A percentile compares a stretch with the other conserved stretches of the same genome.
Evolutionary conservation across 2,329 filamentous ascomycete genomes (phyloP).

Genomic region (Rhynchosporium secalis): DNA sequence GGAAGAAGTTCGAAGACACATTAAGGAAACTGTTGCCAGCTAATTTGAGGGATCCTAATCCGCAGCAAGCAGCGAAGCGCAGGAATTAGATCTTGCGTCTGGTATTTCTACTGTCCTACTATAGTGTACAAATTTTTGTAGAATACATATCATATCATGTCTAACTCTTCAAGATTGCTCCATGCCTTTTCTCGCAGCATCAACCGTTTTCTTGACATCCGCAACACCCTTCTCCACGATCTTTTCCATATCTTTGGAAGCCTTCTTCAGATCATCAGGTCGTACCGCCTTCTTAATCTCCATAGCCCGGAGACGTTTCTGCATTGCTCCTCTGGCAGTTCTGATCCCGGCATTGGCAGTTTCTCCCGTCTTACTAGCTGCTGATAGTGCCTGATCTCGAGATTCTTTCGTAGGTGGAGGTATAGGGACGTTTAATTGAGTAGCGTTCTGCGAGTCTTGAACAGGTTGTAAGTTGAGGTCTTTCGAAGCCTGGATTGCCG

Average conservation of each 20-base stretch:
- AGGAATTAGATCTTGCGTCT: not conserved
- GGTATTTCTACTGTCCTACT: constrained; percentile 4
- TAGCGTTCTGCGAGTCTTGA: constrained; percentile 48
- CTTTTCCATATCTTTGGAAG: constrained; percentile 43
- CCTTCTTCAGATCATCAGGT: constrained; percentile 43
- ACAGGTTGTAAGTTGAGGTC: constrained; percentile 51
- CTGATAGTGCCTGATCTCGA: constrained; percentile 41
- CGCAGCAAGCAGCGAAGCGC: constrained; percentile 20
- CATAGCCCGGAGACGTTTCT: constrained; percentile 42
- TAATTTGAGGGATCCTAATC: constrained; percentile 1
- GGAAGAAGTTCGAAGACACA: constrained; percentile 35
- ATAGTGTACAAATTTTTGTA: constrained; percentile 27
- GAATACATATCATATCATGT: constrained; percentile 14
- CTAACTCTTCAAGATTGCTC: constrained; percentile 25
- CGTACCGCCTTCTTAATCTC: constrained; percentile 40
- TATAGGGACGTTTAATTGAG: constrained; percentile 55
- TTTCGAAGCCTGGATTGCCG: constrained; percentile 52
- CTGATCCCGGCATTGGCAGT: constrained; percentile 36
- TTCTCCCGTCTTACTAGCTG: constrained; percentile 40
- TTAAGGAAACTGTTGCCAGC: constrained; percentile 33
- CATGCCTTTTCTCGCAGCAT: constrained; percentile 41
- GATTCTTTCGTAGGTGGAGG: constrained; percentile 59
- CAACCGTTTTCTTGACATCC: constrained; percentile 42
- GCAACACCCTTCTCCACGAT: constrained; percentile 40
- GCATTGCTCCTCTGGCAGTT: constrained; percentile 39